These are phyloP conservation scores for Xylaria sp. DNA, from an alignment of 2,329 filamentous ascomycete species.

Conservation along the genomic window DNA sequence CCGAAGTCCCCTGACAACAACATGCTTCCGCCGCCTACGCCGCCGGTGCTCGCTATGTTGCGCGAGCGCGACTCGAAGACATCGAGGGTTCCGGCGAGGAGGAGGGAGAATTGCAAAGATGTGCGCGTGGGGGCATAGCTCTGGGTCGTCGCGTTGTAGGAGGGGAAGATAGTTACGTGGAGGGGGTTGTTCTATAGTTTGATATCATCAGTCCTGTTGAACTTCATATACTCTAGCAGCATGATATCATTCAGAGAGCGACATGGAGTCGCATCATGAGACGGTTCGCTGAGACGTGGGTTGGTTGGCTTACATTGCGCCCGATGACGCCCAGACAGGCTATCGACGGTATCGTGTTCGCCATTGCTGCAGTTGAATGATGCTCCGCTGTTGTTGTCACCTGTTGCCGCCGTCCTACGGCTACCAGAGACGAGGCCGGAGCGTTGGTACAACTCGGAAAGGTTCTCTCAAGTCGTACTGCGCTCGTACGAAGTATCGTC, in stretches of 20 bases:
- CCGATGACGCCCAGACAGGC: conserved; percentile 92
- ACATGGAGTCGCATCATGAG: too few species aligned
- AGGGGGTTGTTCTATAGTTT: conserved; percentile 80
- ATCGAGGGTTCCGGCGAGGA: conserved; percentile 87
- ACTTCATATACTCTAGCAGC: background rate
- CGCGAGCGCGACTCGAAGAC: conserved; percentile 83
- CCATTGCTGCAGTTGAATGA: conserved; percentile 38
- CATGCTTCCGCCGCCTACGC: conserved; percentile 7
- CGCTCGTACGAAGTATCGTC: too few species aligned
- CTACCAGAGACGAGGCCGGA: background rate
- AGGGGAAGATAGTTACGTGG: conserved; percentile 85
- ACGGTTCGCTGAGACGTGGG: background rate
- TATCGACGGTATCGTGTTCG: conserved; percentile 67
- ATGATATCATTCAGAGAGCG: too few species aligned
- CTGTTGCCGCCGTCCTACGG: background rate
- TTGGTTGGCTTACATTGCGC: conserved; percentile 62
- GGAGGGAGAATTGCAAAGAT: conserved; percentile 83
- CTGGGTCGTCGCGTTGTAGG: conserved; percentile 54
- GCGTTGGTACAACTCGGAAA: too few species aligned
- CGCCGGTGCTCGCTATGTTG: conserved; percentile 47
- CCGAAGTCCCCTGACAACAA: conserved; percentile 74
- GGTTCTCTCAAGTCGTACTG: too few species aligned
- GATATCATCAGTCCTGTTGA: conserved; percentile 9
- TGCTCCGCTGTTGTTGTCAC: background rate
- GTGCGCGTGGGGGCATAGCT: conserved; percentile 56